Conservation (phyloP, 2,329 filamentous ascomycete species). For the Diaporthe citri region DNA sequence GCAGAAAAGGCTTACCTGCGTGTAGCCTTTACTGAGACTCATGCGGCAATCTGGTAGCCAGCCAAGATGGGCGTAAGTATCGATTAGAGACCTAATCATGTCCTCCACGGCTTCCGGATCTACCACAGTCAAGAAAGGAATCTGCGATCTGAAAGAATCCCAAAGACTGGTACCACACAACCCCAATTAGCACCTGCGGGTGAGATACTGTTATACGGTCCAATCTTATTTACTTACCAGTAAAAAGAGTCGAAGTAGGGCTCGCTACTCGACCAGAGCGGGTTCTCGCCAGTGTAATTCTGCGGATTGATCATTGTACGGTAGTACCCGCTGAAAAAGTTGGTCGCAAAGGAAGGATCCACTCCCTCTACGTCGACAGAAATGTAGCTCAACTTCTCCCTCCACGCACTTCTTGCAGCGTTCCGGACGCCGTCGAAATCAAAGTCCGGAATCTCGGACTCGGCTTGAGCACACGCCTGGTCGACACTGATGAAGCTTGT, state of each 20-base stretch:
- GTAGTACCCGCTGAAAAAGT: constrained; percentile 81
- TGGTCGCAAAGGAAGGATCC: constrained; percentile 66
- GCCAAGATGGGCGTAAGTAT: constrained; percentile 76
- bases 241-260: constrained; percentile 84
- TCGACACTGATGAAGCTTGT: constrained; percentile 76
- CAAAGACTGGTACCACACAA: constrained; percentile 62
- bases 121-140: constrained; percentile 76
- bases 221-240: constrained; percentile 60
- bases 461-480: constrained; percentile 77
- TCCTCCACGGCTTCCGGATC: constrained; percentile 73
- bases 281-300: constrained; percentile 81
- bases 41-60: constrained; percentile 78
- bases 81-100: constrained; percentile 79
- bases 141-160: constrained; percentile 78
- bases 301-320: constrained; percentile 79
- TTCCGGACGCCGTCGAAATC: constrained; percentile 68
- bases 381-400: constrained; percentile 70
- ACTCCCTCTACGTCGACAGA: constrained; percentile 66
- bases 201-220: too few species aligned
- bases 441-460: constrained; percentile 76
- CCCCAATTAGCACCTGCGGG: constrained; percentile 34
- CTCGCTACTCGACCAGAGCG: constrained; percentile 73
- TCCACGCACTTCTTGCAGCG: constrained; percentile 70
- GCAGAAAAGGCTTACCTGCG: constrained; percentile 59
- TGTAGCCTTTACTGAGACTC: constrained; percentile 76